phyloP scores from a whole-genome alignment of 78 protist species.

The Guillardia theta region DNA sequence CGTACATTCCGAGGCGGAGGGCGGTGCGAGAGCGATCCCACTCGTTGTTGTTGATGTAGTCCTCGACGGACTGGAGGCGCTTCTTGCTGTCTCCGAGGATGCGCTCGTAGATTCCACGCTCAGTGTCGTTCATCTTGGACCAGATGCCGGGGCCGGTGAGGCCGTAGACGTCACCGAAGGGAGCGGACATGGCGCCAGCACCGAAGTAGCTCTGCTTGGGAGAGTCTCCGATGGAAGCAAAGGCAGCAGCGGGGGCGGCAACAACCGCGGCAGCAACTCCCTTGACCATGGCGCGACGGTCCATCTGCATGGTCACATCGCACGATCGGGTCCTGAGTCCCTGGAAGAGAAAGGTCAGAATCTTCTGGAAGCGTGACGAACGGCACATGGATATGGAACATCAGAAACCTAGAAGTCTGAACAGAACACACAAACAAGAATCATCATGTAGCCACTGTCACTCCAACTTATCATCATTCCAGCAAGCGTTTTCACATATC shows the following conservation, averaged over 20 bases:
- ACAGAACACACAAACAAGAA: no score
- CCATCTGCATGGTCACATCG: constrained; percentile 13
- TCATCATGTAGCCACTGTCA: no score
- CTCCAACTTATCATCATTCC: no score
- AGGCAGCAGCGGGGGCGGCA: not conserved
- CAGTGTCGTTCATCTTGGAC: constrained; percentile 6
- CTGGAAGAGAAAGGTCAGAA: no score
- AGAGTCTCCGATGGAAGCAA: not conserved
- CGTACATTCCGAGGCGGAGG: not conserved
- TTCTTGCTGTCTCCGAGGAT: not conserved
- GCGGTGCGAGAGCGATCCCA: not conserved
- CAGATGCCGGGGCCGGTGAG: not conserved
- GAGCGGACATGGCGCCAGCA: not conserved
- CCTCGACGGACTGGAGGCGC: not conserved
- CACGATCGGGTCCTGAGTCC: no score
- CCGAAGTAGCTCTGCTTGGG: constrained; percentile 33
- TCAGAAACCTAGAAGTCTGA: no score
- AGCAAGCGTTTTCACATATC: no score
- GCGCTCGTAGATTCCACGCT: constrained; percentile 19
- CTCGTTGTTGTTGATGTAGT: not conserved
- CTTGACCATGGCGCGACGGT: not conserved
- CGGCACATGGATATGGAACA: no score
- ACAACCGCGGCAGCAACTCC: not conserved
- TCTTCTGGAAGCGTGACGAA: no score
- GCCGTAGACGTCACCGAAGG: constrained; percentile 18